Conservation (phyloP, 23 red algal genomes). For the Gracilaria domingensis region DNA sequence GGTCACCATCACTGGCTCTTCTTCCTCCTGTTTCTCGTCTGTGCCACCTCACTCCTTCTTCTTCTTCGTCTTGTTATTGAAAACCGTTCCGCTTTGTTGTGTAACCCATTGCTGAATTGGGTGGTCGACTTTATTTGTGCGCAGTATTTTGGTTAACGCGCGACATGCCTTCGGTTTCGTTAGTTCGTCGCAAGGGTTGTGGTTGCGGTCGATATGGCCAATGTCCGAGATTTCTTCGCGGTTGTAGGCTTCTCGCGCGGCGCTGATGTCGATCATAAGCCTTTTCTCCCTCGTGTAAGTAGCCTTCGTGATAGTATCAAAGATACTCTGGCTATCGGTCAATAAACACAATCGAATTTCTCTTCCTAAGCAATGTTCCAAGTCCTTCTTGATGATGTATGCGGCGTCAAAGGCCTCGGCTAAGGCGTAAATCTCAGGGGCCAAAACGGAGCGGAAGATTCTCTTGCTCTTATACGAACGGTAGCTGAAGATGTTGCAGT, state of each 20-base stretch:
- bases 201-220: background rate
- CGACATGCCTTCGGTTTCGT: background rate
- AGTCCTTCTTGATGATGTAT: constrained; percentile 29
- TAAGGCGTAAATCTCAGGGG: constrained; percentile 33
- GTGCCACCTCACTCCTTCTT: no score
- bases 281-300: background rate
- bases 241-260: constrained; percentile 11
- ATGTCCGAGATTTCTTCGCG: constrained; percentile 38
- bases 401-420: constrained; percentile 37
- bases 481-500: background rate
- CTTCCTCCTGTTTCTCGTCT: background rate
- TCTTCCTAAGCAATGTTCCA: background rate
- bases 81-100: background rate
- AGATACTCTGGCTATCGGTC: constrained; percentile 15
- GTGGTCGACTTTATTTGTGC: background rate
- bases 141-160: background rate
- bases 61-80: no score
- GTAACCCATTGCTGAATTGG: constrained; percentile 8
- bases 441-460: background rate
- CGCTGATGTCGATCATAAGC: constrained; percentile 21
- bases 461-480: constrained; percentile 6
- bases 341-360: background rate
- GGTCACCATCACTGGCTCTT: no score
- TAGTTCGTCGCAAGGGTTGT: constrained; percentile 32
- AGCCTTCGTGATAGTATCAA: constrained; percentile 12